phyloP scores from a whole-genome alignment of 345 rosid genomes.

The Psidium guajava region DNA sequence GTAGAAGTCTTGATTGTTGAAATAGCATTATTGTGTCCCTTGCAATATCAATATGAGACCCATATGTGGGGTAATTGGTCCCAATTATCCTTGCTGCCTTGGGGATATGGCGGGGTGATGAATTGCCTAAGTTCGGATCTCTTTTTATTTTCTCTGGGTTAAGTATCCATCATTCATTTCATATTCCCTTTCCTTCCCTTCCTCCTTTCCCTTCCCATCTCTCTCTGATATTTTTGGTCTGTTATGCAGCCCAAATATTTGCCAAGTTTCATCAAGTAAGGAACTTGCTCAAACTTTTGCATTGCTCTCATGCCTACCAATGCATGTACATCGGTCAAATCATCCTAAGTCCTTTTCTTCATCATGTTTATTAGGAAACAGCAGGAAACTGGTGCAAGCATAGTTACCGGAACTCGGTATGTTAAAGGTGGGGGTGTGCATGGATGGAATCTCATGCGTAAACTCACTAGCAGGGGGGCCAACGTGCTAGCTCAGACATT shows the following conservation, averaged over 20 bases:
- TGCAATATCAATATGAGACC: neutral
- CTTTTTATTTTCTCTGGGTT: neutral
- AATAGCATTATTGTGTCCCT: neutral
- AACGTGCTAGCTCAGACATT: conserved; percentile 94
- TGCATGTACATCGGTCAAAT: neutral
- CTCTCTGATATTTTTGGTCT: neutral
- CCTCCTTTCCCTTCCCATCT: neutral
- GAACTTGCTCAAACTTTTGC: neutral
- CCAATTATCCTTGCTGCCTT: neutral
- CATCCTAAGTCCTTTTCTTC: neutral
- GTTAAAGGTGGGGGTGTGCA: conserved; percentile 87
- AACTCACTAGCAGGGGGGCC: conserved; percentile 96
- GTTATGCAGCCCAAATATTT: conserved; percentile 88
- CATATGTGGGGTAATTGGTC: neutral
- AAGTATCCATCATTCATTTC: neutral
- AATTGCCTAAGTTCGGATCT: neutral
- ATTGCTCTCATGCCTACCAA: neutral
- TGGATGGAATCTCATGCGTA: conserved; percentile 97
- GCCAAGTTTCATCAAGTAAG: conserved; percentile 91
- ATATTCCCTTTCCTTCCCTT: neutral
- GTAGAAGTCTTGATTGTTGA: neutral
- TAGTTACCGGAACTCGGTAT: conserved; percentile 91
- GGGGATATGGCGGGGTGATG: neutral
- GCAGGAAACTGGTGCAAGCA: conserved; percentile 76
- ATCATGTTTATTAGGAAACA: conserved; percentile 54